phyloP scores from a whole-genome alignment of 345 rosid species.

The Hibiscus trionum region DNA sequence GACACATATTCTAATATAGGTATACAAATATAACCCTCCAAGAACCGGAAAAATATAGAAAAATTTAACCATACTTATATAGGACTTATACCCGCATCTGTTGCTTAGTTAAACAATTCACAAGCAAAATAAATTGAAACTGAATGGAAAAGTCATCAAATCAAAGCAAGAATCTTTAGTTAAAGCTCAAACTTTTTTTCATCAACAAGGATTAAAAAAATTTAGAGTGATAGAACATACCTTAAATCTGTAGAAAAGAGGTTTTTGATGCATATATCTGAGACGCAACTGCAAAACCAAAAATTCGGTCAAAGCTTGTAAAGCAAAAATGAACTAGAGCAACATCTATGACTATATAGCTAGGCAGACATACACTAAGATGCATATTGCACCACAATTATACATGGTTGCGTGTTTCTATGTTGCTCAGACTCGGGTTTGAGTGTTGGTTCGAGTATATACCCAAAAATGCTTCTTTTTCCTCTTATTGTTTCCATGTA shows the following conservation, averaged over 20 bases:
- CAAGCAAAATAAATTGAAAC: no score
- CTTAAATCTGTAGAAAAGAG: slow-evolving; percentile 23
- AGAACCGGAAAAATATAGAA: neutral
- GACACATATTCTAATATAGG: neutral
- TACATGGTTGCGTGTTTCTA: no score
- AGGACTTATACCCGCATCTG: neutral
- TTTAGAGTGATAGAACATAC: slow-evolving; percentile 15
- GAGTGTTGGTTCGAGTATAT: no score
- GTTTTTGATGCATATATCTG: slow-evolving; percentile 24
- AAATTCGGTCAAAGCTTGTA: slow-evolving; percentile 8
- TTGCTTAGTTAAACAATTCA: no score
- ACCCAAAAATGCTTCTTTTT: no score
- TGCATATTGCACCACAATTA: no score
- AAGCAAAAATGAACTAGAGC: slow-evolving; percentile 2
- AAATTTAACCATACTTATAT: neutral
- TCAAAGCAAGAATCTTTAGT: no score
- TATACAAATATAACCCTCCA: neutral
- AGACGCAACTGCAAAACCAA: slow-evolving; percentile 29
- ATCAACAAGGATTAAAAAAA: neutral
- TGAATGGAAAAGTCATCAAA: no score
- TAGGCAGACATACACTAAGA: no score
- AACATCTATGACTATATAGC: neutral
- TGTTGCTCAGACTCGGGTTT: no score
- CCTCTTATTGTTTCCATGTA: no score
- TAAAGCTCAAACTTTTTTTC: no score